Base-by-base conservation (phyloP, 2,329 filamentous ascomycete species). In the Exserohilum turcica region DNA sequence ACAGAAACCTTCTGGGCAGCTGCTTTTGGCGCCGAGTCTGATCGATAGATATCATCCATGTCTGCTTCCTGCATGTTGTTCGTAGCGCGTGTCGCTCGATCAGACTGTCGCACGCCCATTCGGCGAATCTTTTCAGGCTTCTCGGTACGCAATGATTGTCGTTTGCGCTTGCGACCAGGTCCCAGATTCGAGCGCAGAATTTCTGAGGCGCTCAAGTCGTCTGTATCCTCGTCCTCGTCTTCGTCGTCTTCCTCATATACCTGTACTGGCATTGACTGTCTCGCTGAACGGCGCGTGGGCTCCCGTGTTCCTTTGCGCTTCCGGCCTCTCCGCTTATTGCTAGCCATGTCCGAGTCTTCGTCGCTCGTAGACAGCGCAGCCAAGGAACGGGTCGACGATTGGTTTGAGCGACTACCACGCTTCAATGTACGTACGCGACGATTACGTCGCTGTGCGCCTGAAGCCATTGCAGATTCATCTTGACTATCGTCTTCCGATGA, bases 41-140 rank as follows among this genome's bases (percentile, higher is more conserved):
- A 77, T 42, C 77, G 74, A 52, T 75, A 81, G 48, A 80, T 79
- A 63, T 88, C 84, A 35, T 89, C 83, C 86, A 85, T 76, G 18
- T 74, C 75, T 1, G 80, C 77, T 57, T 88, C 86, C 48, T 78
- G 70, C 79, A 82, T 82, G 51, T 74, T 78, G 31, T 75, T 73
- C 21, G 69, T 71, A 36, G 79, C 71, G n/a, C 79, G 72, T 5
- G 77, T 80, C 2, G 77, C 63, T 13, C 79, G 74, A 32, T 74
- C 77, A 15, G 78, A 81, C 35, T 79, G 77, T 12, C 79, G 72
- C 33, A 73, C 68, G 27, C 71, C 71, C 2, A 47, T 47, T 29
- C 67, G 66, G 6, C 43, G 59, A 1, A 55, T 38, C 43, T 67
- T 67, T 39, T 68, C 59, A 3, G 53, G 44, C 43, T 55, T 61